Evolutionary conservation across 257 asterid species (phyloP).

Genomic region (Perilla frutescens): DNA sequence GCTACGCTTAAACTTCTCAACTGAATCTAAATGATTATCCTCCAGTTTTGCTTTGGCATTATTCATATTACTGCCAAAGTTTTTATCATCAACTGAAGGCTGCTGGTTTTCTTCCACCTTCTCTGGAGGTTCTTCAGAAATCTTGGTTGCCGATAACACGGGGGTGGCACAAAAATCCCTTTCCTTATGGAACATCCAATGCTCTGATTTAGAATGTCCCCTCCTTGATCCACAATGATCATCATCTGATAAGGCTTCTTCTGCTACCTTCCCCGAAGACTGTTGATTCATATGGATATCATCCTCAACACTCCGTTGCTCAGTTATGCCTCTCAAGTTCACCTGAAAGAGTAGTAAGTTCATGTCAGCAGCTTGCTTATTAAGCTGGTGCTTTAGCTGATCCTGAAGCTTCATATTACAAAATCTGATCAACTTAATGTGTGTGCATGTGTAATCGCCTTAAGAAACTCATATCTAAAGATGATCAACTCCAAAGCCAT

Average conservation of each 20-base stretch:
- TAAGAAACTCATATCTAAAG: neutral
- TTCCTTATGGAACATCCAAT: conserved; percentile 86
- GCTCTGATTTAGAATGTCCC: conserved; percentile 87
- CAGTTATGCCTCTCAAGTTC: conserved; percentile 53
- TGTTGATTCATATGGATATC: conserved; percentile 47
- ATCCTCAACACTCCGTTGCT: conserved; percentile 49
- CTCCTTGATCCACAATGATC: conserved; percentile 44
- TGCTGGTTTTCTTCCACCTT: conserved; percentile 53
- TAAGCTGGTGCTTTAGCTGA: conserved; percentile 11
- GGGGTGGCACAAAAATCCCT: conserved; percentile 38
- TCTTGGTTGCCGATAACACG: conserved; percentile 28
- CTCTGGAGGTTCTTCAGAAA: conserved; percentile 48
- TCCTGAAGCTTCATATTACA: neutral
- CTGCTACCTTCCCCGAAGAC: conserved; percentile 53
- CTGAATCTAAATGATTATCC: conserved; percentile 84
- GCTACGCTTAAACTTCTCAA: conserved; percentile 82
- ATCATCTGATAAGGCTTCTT: conserved; percentile 72
- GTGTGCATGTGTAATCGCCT: neutral
- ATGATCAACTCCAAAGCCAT: conserved; percentile 14
- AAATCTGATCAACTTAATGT: neutral
- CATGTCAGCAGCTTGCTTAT: conserved; percentile 19
- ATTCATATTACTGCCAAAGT: conserved; percentile 43
- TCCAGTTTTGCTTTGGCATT: conserved; percentile 51
- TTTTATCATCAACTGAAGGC: conserved; percentile 50
- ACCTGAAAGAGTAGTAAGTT: conserved; percentile 44